These are phyloP conservation scores for Leptomonas pyrrhocoris DNA, from an alignment of 208 protist species.

Conservation along the genomic window DNA sequence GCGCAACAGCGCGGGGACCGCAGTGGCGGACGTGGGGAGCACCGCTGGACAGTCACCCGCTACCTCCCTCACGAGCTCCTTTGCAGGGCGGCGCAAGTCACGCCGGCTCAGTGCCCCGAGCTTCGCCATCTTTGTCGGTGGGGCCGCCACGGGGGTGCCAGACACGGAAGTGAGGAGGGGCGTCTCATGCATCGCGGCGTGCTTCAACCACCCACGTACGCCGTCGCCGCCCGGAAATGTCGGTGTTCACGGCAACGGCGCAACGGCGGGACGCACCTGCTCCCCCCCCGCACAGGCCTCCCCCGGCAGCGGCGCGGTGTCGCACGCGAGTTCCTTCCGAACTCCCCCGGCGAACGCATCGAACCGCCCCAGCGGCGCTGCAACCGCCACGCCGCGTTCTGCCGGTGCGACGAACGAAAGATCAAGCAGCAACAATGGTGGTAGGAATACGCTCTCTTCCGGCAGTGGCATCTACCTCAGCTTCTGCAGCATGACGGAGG, in stretches of 20 bases:
- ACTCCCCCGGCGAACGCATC: not conserved
- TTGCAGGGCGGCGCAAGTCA: slow-evolving; percentile 17
- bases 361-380: not conserved
- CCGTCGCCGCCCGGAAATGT: not conserved
- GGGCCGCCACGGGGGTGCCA: slow-evolving; percentile 13
- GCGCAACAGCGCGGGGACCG: not conserved
- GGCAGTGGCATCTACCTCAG: slow-evolving; percentile 12
- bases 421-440: not conserved
- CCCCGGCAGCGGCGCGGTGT: not conserved
- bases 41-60: not conserved
- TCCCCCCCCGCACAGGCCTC: slow-evolving; percentile 2
- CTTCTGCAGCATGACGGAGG: slow-evolving; percentile 35
- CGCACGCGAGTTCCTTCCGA: not conserved
- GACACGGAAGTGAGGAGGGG: slow-evolving; percentile 2
- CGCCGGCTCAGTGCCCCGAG: slow-evolving; percentile 31
- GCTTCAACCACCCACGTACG: slow-evolving; percentile 33
- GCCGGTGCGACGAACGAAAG: not conserved
- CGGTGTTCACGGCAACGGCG: not conserved
- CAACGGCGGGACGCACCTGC: slow-evolving; percentile 2
- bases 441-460: not conserved
- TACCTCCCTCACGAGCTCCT: slow-evolving; percentile 20
- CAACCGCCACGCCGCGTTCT: not conserved
- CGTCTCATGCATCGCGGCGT: slow-evolving; percentile 33
- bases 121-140: slow-evolving; percentile 43
- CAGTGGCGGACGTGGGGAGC: not conserved